Evolutionary conservation across 179 eudicot genomes (phyloP), one percentile per base, ranked within the genome.

Genomic region (Pouteria campechiana): DNA sequence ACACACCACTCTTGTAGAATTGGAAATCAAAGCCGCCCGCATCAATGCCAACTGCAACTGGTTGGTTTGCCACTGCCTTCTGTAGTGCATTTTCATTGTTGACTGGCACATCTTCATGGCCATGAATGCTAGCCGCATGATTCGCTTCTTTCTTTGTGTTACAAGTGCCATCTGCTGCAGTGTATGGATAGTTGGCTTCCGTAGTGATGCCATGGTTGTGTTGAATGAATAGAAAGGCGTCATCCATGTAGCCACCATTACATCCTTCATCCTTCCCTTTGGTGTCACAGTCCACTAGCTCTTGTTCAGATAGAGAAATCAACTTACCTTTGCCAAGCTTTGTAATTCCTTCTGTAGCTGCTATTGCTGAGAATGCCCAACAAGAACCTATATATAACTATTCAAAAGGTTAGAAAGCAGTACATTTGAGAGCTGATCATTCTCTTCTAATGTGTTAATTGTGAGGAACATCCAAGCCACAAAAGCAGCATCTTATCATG

Each of bases 331-430:
- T 55, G 13, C 13, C 34, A 7, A 60, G 39, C 3, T 46, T 15
- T 28, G 30, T 28, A 3, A 61, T 32, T 2, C 60, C 60, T 28
- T 67, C 68, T 0, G 44, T 46, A 6, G 73, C 69, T 9, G 65
- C 69, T 11, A 63, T 51, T 0, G 58, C 42, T 32, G 68, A 43
- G 17, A 62, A 62, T n/a, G 68, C 64, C 64, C 68, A 62, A 18
- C 68, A 68, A 37, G 49, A 25, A 35, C 60, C 67, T 67, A 25
- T 43, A 30, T 28, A 2, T 2, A 36, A 3, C 12, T 19, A 9
- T 15, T 19, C 3, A 34, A 17, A 19, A 24, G 1, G 18, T 11
- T 15, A n/a, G 16, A 20, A 17, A 39, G 44, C 20, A 39, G 23
- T 13, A 37, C 41, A 37, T 18, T 40, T 24, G 47, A 14, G 14